These are phyloP conservation scores for Colletotrichum karsti DNA, from an alignment of 2,329 filamentous ascomycete genomes.

Conservation along the genomic window DNA sequence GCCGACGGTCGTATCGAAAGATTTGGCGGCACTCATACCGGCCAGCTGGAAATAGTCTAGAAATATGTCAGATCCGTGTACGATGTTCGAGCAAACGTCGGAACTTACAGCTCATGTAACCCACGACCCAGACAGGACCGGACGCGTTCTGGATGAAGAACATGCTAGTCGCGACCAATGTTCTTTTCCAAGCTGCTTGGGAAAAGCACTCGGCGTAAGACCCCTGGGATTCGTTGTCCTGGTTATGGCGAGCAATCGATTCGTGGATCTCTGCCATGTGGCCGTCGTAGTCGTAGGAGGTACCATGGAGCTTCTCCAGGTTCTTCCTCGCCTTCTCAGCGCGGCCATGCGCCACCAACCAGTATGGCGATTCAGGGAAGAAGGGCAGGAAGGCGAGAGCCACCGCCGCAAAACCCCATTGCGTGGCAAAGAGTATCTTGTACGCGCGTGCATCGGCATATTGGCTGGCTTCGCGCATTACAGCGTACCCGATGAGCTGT, in stretches of 20 bases:
- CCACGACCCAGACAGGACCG: not conserved
- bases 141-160: not conserved
- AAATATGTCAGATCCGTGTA: not conserved
- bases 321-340: not conserved
- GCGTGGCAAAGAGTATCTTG: conserved; percentile 38
- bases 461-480: conserved; percentile 34
- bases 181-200: not conserved
- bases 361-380: not conserved
- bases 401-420: conserved; percentile 33
- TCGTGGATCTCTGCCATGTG: not conserved
- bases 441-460: conserved; percentile 34
- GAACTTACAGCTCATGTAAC: not conserved
- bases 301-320: not conserved
- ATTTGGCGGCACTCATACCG: not conserved
- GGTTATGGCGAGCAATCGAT: not conserved
- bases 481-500: conserved; percentile 28
- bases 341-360: not conserved
- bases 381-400: not conserved
- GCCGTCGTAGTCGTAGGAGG: not conserved
- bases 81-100: not conserved
- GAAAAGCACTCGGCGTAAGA: not conserved
- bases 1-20: not conserved
- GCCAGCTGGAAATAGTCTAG: not conserved
- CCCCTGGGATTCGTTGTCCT: not conserved
- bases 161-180: not conserved